Base-by-base conservation (phyloP, 2,329 filamentous ascomycete species). In the Lasiodiplodia gonubiensis region DNA sequence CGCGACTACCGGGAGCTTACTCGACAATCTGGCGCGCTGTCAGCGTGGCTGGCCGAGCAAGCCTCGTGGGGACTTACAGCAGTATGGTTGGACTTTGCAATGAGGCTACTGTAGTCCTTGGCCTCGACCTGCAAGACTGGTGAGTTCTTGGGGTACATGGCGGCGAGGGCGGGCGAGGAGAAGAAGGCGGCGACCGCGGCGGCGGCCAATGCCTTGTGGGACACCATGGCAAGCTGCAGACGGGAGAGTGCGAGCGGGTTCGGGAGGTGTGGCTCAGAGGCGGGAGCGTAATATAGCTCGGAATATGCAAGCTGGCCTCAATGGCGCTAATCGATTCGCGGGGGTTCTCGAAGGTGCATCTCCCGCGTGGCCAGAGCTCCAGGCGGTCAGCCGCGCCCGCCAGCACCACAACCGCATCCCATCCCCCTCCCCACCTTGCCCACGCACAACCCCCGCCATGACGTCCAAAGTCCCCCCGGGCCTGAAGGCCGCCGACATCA, bases 51-150 rank as follows among this genome's bases (percentile, higher is more conserved):
- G 10, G 33, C 42, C 10, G 21, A 5, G 12, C 23, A 63, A 30
- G n/a, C 2, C 35, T 49, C 35, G 35, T 27, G 77, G 21, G n/a
- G 46, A 46, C 90, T 78, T 86, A 97, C 94, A 64, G 93, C 93
- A 51, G 93, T 96, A 80, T 98, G 86, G 77, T 97, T 97, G 33
- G 93, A 97, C 76, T 92, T 89, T 55, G 91, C 88, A 79, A 99
- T 93, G 71, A 97, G 82, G 70, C 86, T 87, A 76, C 94, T 89
- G 79, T 96, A 98, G 74, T 86, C 91, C 80, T 90, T 92, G 67
- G 85, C 86, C 74, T 91, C 89, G 71, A 98, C 82, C 79, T 96
- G 92, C 52, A 98, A 79, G 52, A 99, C 95, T 14, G 92, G 89
- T 2, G 94, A 97, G 78, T 86, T 92, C 82, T 94, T 96, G 69